Conservation (phyloP, 108 stramenopile genomes). For the Fragilariopsis cylindrus region DNA sequence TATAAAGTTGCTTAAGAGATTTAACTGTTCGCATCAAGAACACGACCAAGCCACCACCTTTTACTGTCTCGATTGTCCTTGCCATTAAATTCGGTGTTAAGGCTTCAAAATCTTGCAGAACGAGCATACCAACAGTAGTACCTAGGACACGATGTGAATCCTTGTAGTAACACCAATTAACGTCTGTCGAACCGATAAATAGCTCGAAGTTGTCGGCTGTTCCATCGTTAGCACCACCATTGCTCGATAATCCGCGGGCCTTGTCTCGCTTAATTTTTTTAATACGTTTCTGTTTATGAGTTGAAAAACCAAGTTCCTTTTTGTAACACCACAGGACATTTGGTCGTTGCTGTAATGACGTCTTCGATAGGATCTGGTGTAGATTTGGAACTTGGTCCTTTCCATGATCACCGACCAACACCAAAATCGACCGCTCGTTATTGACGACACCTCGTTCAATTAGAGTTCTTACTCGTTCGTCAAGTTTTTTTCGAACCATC, state of each 20-base stretch:
- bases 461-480: constrained; percentile 93
- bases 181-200: constrained; percentile 93
- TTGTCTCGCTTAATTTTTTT: constrained; percentile 94
- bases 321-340: constrained; percentile 99
- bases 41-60: constrained; percentile 97
- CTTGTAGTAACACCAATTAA: constrained; percentile 99
- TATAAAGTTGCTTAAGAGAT: constrained; percentile 95
- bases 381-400: constrained; percentile 98
- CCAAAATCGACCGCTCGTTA: constrained; percentile 87
- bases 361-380: constrained; percentile 88
- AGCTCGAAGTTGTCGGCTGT: constrained; percentile 94
- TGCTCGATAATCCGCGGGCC: constrained; percentile 65
- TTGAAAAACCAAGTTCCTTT: constrained; percentile 98
- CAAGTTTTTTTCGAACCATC: constrained; percentile 98
- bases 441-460: constrained; percentile 85
- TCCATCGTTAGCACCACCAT: constrained; percentile 28
- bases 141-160: constrained; percentile 97
- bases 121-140: constrained; percentile 93
- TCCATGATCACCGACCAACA: constrained; percentile 98
- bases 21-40: constrained; percentile 92
- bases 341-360: constrained; percentile 79
- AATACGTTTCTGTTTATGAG: constrained; percentile 93
- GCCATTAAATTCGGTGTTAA: constrained; percentile 98
- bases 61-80: constrained; percentile 97
- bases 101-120: constrained; percentile 99